Evolutionary conservation across 192 early-diverging fungal genomes (phyloP), one percentile per base, ranked within the genome.

Genomic region (Entomortierella chlamydospora): DNA sequence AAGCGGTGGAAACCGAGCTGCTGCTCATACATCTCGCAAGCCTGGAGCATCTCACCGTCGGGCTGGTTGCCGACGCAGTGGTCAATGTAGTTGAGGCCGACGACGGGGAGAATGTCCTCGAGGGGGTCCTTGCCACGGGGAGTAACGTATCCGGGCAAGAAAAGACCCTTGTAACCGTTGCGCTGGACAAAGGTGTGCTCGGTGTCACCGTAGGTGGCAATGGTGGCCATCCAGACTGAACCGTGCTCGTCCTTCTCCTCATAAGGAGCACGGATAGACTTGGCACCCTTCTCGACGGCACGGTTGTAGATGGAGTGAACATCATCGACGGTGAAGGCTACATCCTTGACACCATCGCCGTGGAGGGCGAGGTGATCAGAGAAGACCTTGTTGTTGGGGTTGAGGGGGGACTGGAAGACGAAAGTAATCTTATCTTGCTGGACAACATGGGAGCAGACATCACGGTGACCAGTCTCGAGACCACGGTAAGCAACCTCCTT

Each of bases 51-150:
- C 85, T 93, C 86, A 85, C 90, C 83, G 72, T 96, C 95, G 64
- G 96, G 96, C 80, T 98, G 96, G 87, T 98, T 99, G 15, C 92
- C 94, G 49, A 99, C 97, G 61, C 95, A 93, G 87, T 99, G 97
- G 81, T 98, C 97, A 73, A 99, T 91, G 63, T 88, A 87, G 53
- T 82, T 60, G 20, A 98, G 80, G 1, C 89, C 85, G 31, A 91
- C 91, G n/a, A 80, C 77, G 28, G 94, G 92, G 53, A 94, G 82
- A 39, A 85, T 61, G 8, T 83, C 81, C 64, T 88, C 83, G 33
- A 94, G 83, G n/a, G 87, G 89, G 64, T 89, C 86, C 29, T 86
- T 58, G 51, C 56, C 52, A 57, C 72, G 67, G 25, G 86, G 70
- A 13, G 71, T 53, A 8, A 71, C 72, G 79, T 87, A 99, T 25